Conservation (phyloP, 257 asterid genomes). For the Jasminum sambac region DNA sequence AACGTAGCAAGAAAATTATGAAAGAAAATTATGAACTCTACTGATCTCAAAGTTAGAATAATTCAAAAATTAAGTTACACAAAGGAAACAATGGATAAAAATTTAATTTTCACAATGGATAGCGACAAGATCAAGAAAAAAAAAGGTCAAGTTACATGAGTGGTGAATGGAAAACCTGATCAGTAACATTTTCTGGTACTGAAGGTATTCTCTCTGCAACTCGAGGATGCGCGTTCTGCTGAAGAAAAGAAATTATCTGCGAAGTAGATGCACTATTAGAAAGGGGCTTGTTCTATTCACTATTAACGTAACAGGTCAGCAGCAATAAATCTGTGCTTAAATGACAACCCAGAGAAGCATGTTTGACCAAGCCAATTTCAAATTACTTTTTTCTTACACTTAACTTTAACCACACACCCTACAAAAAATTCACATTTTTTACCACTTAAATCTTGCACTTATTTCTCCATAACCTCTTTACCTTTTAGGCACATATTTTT, state of each 20-base stretch:
- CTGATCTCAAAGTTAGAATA: not conserved
- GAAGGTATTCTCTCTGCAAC: slow-evolving; percentile 78
- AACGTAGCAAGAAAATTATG: slow-evolving; percentile 1
- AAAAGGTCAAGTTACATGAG: not conserved
- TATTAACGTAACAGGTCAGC: not conserved
- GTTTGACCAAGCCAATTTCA: too few species aligned
- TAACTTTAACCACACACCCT: too few species aligned
- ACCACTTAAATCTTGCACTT: too few species aligned
- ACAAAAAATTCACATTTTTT: too few species aligned
- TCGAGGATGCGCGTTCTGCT: slow-evolving; percentile 98
- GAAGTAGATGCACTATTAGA: slow-evolving; percentile 9
- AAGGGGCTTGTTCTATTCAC: too few species aligned
- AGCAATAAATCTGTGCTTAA: not conserved
- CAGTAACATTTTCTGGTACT: slow-evolving; percentile 97
- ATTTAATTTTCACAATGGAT: not conserved
- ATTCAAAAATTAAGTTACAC: not conserved
- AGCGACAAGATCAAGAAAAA: not conserved
- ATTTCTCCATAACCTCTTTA: too few species aligned
- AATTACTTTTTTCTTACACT: too few species aligned
- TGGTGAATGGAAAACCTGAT: slow-evolving; percentile 55
- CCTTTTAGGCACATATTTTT: too few species aligned
- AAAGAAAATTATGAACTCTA: not conserved
- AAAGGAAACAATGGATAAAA: not conserved
- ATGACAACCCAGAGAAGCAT: not conserved
- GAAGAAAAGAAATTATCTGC: slow-evolving; percentile 93